Evolutionary conservation across 1,284 basidiomycete genomes (phyloP).

Genomic region (Cryptococcus maquisensis): DNA sequence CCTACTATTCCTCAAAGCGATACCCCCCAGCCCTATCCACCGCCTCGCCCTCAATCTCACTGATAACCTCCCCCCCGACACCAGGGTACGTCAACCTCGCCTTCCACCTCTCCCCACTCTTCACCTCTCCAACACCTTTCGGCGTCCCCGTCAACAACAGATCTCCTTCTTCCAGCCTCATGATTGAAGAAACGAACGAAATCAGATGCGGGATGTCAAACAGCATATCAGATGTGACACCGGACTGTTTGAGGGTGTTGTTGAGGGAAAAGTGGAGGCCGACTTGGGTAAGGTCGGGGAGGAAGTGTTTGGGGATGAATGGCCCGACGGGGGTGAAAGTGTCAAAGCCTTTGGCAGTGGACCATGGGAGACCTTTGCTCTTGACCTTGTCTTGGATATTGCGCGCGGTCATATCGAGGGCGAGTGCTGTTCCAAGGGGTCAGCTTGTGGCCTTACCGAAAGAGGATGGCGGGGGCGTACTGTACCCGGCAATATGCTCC

Average conservation of each 20-base stretch:
- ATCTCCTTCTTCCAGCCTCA: slow-evolving; percentile 94
- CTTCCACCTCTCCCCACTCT: slow-evolving; percentile 71
- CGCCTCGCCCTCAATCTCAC: slow-evolving; percentile 63
- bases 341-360: slow-evolving; percentile 84
- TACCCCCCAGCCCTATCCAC: slow-evolving; percentile 68
- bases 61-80: slow-evolving; percentile 56
- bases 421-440: slow-evolving; percentile 60
- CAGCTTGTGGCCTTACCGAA: background rate
- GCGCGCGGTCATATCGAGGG: slow-evolving; percentile 91
- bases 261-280: slow-evolving; percentile 63
- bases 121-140: slow-evolving; percentile 76
- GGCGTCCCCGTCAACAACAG: slow-evolving; percentile 82
- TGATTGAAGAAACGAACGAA: slow-evolving; percentile 87
- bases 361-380: slow-evolving; percentile 90
- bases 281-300: slow-evolving; percentile 71
- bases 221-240: slow-evolving; percentile 85
- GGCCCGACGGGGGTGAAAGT: slow-evolving; percentile 75
- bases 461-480: slow-evolving; percentile 51
- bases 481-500: slow-evolving; percentile 83
- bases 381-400: slow-evolving; percentile 93
- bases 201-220: slow-evolving; percentile 87
- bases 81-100: slow-evolving; percentile 63
- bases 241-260: slow-evolving; percentile 74
- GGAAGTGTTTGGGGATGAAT: slow-evolving; percentile 71
- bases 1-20: slow-evolving; percentile 50